Evolutionary conservation across 2,329 filamentous ascomycete species (phyloP), one percentile per base, ranked within the genome.

Genomic region (Colletotrichum chlorophyti): DNA sequence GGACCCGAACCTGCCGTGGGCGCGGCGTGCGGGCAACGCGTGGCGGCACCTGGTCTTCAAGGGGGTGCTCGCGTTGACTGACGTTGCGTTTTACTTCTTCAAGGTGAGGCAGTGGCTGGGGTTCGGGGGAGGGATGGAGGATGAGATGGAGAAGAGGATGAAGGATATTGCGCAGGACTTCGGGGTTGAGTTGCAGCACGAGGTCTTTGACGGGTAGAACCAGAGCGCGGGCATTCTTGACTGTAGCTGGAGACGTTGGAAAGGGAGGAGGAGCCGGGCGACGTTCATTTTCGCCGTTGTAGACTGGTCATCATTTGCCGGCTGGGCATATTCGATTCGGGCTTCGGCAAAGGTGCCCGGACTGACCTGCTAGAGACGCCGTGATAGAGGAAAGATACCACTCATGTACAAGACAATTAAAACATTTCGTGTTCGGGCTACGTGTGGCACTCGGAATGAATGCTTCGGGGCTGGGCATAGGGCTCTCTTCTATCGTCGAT

Each of bases 141-240:
- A 97, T 69, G 92, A 94, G 71, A 87, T 98, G 61, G 95, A 98
- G 79, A 83, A 84, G 69, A 84, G 89, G 65, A 96, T 98, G 93
- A 88, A 85, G 74, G 84, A 82, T 55, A 91, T 97, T 81, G 94
- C 93, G 1, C 91, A 90, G 70, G 93, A 96, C 65, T 93, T 95
- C 76, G 95, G 95, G 0, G 86, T 98, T 3, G 93, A 98, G 73
- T 75, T 98, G 64, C 90, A 96, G 70, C 91, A 96, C 71, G 86
- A 88, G 35, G 83, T 97, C 3, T 97, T 97, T 75, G 91, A 96
- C 54, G 93, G 94, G 4, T 97, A 49, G 46, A 15, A n/a, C n/a
- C n/a, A 66, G 67, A 64, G 1, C 26, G n/a, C 0, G n/a, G 8
- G 21, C 21, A 42, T 42, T 17, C 24, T 37, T 35, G 45, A 48